Evolutionary conservation across 495 filamentous ascomycete species (phyloP), one percentile per base, ranked within the genome.

Genomic region (Aspergillus nanangensis): DNA sequence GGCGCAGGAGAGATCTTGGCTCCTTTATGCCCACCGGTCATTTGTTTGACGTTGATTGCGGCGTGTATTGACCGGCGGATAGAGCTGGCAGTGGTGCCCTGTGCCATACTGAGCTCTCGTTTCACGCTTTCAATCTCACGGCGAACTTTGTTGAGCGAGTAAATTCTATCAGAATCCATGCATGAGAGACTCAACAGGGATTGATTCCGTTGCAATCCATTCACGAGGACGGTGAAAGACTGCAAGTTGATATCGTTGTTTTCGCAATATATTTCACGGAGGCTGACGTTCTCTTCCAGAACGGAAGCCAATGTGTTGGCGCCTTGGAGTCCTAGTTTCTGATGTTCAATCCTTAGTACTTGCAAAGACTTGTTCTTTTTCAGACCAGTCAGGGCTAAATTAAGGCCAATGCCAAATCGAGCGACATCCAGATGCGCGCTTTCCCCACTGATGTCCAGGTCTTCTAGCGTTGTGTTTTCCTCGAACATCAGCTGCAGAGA

Each of bases 401-500:
- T 89, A 41, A 96, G 78, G 3, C 89, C 90, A 49, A 81, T 83
- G 15, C 92, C 90, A 27, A 96, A 82, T 34, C 86, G 81, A 1
- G 87, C 84, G 36, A 88, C 87, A 58, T 96, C 93, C 19, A 96
- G 72, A 57, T 91, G 84, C 7, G 89, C 87, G 51, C 86, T 86
- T 59, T 95, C 93, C 4, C 93, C 93, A 5, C 90, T 93, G 35
- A 96, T 80, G 58, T 96, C 86, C 13, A 98, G 67, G 44, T 81
- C 86, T 45, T 81, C 77, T 10, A 98, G 69, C 0, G 84, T 87
- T 8, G 76, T 67, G 53, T 98, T 96, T 42, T 81, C 72, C 21
- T 84, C 80, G 50, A 98, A 88, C 67, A 96, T 79, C 33, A 75
- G 48, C 51, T 86, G 79, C 13, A 96, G 58, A n/a, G 82, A 74